Evolutionary conservation across 83 land plant species (phyloP), one percentile per base, ranked within the genome.

Genomic region (Picea abies): DNA sequence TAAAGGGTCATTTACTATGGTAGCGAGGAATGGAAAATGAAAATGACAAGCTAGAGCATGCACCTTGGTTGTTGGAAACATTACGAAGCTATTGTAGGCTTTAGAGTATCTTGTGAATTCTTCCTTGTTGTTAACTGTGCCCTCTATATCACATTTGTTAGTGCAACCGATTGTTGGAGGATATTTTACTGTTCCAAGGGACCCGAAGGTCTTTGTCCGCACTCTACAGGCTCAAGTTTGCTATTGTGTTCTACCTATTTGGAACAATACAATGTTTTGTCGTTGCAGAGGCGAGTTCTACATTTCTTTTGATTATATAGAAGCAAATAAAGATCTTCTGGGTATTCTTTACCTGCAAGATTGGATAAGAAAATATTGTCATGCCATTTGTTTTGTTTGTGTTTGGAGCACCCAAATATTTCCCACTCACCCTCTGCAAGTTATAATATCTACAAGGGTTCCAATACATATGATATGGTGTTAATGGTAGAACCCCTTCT

Each of bases 201-300:
- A 97, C 70, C 93, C 95, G 23, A 94, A 92, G 79, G 84, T 80
- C 0, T 97, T 97, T 83, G 91, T 95, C 14, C 89, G 91, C 25
- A 80, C 85, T 71, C 66, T 97, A 80, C 98, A 95, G 85, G 87
- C 92, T 26, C 95, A 94, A 82, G 99, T 92, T 67, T 86, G 95
- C 69, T 86, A 92, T 80, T 92, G 83, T 25, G 81, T 97, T 26
- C 90, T 97, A 76, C 98, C 99, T 44, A 7, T 44, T 7, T 44
- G 47, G 47, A 44, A 5, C 6, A 44, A 44, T 44, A 5, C 47
- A 44, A 44, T 44, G 47, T 44, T 44, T 44, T 44, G 6, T 44
- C 47, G 0, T 35, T 35, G 37, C 4, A 35, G 37, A 35, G 37
- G 37, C 37, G 37, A 2, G 3, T 35, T 35, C 37, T 35, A 35